Base-by-base conservation (phyloP, 768 basidiomycete genomes). In the Clathrus columnatus region DNA sequence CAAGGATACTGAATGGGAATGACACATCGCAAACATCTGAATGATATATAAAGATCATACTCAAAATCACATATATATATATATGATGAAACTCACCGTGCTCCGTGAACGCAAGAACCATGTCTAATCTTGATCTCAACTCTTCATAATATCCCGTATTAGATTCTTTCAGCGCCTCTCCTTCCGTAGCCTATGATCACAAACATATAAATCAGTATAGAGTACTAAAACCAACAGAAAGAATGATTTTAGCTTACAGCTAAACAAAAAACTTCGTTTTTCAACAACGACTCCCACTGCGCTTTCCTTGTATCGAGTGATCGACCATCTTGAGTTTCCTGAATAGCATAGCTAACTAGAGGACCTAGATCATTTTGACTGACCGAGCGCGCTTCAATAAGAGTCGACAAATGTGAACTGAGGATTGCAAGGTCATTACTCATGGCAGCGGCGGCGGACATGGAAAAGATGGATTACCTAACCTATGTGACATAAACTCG, bases 1-100 rank as follows among this genome's bases (percentile, higher is more conserved):
- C 85, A 1, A 92, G 77, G 14, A 87, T 74, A 29, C 73, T 73
- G 58, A 92, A 83, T 0, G 89, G 83, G 59, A 91, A 83, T 1
- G 77, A 77, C 41, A 77, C 74, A 59, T 92, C 90, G 62, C 84
- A 87, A n/a, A 82, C 85, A 63, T 89, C 88, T 89, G 59, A 5
- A 36, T 32, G 55, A 44, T 88, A 60, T 4, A 42, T 30, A 55
- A 57, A 24, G 57, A 27, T 59, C 10, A 55, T 44, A 18, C 52
- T 20, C 21, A 28, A 21, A 16, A 46, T 10, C 24, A 58, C 20
- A 48, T 20, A 24, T 7, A 24, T 42, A 11, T 3, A 36, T 36
- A 36, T 14, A 48, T 6, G 32, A 49, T 7, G 45, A 28, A 54
- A 69, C 80, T 57, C 62, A 84, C 87, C 87, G 48, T 82, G 79